Conservation (phyloP, 441 rosid species). For the Croton laevigatus region DNA sequence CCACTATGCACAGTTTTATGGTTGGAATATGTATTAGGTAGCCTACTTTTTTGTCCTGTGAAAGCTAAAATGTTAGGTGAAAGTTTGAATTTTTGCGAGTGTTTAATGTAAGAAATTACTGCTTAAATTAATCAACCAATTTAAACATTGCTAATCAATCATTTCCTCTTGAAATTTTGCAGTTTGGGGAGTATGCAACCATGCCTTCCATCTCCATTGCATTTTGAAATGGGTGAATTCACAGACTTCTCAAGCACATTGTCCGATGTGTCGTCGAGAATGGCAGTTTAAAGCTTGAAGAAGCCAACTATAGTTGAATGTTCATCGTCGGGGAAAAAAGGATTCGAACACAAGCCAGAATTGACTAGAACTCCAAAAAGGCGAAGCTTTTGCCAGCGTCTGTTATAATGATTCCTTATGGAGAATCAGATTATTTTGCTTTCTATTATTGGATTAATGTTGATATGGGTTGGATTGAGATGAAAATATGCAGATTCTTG, state of each 20-base stretch:
- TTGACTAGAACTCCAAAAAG: too few species aligned
- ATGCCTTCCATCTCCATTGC: slow-evolving; percentile 89
- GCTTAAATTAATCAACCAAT: background rate
- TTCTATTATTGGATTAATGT: too few species aligned
- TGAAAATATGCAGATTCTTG: too few species aligned
- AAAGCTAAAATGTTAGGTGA: background rate
- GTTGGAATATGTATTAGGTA: background rate
- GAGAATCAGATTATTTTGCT: too few species aligned
- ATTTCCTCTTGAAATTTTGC: slow-evolving; percentile 5
- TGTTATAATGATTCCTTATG: too few species aligned
- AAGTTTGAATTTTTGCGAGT: background rate
- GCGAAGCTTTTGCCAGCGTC: too few species aligned
- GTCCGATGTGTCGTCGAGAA: slow-evolving; percentile 82
- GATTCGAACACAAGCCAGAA: too few species aligned
- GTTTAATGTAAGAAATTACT: too few species aligned
- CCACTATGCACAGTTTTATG: background rate
- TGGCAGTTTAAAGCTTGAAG: slow-evolving; percentile 41
- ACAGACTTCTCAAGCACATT: slow-evolving; percentile 77
- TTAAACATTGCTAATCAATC: background rate
- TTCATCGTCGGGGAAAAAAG: too few species aligned
- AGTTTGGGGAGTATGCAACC: slow-evolving; percentile 91
- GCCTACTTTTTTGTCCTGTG: background rate
- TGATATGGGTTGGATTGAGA: too few species aligned
- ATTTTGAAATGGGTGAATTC: slow-evolving; percentile 45
- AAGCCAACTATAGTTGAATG: background rate